Conservation (phyloP, 345 rosid species). For the Eucalyptus cloeziana region DNA sequence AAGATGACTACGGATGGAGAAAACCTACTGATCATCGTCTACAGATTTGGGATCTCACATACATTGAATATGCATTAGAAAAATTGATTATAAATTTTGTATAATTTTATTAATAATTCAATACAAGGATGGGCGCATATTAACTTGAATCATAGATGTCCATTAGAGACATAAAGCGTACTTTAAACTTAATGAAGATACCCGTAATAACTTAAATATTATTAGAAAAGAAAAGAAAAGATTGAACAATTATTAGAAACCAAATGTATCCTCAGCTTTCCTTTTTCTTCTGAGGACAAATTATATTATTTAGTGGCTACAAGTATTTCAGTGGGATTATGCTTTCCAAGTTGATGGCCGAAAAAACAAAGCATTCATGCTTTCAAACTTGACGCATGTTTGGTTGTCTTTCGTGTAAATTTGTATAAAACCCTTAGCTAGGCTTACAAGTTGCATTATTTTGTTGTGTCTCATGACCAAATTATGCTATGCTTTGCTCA, state of each 20-base stretch:
- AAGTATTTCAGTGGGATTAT: neutral
- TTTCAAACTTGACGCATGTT: neutral
- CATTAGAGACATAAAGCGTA: too few species aligned
- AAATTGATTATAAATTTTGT: neutral
- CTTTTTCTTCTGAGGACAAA: neutral
- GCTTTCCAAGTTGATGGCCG: neutral
- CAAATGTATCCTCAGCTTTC: neutral
- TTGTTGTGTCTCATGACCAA: neutral
- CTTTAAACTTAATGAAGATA: neutral
- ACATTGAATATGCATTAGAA: neutral
- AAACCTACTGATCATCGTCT: neutral
- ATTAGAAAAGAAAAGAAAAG: neutral
- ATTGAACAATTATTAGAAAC: neutral
- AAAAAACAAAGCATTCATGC: neutral
- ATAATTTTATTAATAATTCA: neutral
- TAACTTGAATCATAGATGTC: neutral
- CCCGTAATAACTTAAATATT: too few species aligned
- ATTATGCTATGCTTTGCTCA: neutral
- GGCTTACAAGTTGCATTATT: neutral
- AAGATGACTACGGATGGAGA: neutral
- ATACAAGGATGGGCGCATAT: neutral
- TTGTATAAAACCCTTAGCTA: neutral
- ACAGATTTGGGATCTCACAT: neutral
- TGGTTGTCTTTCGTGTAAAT: neutral
- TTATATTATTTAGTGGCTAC: too few species aligned